A percentile compares a stretch with the other conserved stretches of the same genome.
These are phyloP conservation scores for Nyssa sinensis DNA, from an alignment of 148 eudicot species.

Conservation along the genomic window DNA sequence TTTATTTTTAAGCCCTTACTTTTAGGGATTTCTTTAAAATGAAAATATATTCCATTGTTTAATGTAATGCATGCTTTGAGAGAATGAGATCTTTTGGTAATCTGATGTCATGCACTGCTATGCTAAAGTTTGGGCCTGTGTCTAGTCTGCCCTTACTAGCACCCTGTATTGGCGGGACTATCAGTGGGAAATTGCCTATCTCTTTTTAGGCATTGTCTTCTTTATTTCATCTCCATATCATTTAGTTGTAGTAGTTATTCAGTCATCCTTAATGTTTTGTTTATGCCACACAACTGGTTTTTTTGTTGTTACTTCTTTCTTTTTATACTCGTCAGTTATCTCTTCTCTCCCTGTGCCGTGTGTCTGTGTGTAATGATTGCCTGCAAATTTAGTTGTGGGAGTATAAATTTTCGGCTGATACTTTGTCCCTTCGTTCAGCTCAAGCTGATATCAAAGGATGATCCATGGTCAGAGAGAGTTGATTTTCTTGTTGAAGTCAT, in stretches of 20 bases:
- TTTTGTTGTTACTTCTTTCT: too few species aligned
- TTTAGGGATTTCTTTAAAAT: not conserved
- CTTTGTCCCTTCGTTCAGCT: constrained; percentile 55
- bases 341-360: too few species aligned
- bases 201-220: not conserved
- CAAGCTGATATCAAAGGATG: constrained; percentile 79
- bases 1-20: not conserved
- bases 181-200: not conserved
- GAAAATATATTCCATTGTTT: not conserved
- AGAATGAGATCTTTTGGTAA: not conserved
- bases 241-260: too few species aligned
- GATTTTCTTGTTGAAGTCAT: constrained; percentile 94
- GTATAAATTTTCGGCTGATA: constrained; percentile 1
- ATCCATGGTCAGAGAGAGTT: constrained; percentile 94
- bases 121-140: not conserved
- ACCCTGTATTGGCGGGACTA: too few species aligned
- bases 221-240: too few species aligned
- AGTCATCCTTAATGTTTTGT: not conserved
- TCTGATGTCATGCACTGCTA: not conserved
- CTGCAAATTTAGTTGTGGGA: not conserved
- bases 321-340: too few species aligned
- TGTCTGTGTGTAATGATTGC: too few species aligned
- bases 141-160: too few species aligned
- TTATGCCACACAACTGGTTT: too few species aligned
- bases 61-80: not conserved